phyloP scores from a whole-genome alignment of 495 filamentous ascomycete genomes.

The Aspergillus affinis region DNA sequence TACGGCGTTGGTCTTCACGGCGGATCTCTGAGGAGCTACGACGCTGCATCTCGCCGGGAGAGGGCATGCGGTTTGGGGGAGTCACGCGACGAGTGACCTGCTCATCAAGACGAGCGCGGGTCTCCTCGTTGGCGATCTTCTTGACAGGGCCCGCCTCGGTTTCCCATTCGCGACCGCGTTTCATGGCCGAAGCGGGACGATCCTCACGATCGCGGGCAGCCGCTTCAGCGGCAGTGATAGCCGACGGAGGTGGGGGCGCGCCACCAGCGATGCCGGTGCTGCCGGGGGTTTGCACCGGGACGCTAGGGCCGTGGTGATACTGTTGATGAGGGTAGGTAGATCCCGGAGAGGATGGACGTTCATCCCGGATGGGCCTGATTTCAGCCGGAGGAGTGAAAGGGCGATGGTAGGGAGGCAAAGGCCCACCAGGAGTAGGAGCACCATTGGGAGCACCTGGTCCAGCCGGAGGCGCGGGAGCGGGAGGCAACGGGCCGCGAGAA shows the following conservation, averaged over 20 bases:
- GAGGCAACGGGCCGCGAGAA: constrained; percentile 34
- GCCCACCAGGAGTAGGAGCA: constrained; percentile 37
- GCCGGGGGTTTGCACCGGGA: constrained; percentile 57
- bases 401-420: constrained; percentile 57
- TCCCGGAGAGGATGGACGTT: constrained; percentile 79
- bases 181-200: constrained; percentile 74
- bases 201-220: constrained; percentile 82
- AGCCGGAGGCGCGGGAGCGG: constrained; percentile 47
- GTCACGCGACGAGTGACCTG: constrained; percentile 73
- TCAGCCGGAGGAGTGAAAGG: constrained; percentile 78
- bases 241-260: constrained; percentile 70
- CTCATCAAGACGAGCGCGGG: constrained; percentile 81
- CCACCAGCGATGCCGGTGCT: constrained; percentile 78
- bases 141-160: constrained; percentile 65
- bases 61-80: constrained; percentile 53
- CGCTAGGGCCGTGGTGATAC: constrained; percentile 69
- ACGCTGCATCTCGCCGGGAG: constrained; percentile 69
- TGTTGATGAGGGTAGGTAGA: constrained; percentile 78
- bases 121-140: constrained; percentile 87
- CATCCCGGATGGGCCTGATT: constrained; percentile 81
- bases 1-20: constrained; percentile 65
- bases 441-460: constrained; percentile 57
- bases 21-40: constrained; percentile 78
- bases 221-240: constrained; percentile 70
- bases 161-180: constrained; percentile 89